These are phyloP conservation scores for Cyberlindnera mississippiensis DNA, from an alignment of 805 yeast species.

Conservation along the genomic window DNA sequence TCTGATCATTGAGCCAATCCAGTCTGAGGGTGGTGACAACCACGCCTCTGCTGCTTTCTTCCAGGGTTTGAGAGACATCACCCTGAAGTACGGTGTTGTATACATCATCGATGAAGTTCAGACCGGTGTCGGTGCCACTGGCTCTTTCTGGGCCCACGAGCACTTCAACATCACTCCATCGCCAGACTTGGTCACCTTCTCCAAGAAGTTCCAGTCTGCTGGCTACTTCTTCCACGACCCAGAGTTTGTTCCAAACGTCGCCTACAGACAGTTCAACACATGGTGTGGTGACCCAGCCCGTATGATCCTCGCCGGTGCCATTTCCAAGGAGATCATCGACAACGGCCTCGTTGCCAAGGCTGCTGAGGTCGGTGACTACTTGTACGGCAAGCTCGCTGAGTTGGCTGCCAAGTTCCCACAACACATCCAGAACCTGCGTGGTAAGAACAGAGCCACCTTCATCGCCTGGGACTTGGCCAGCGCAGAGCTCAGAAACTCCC, in stretches of 20 bases:
- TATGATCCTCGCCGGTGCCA: constrained; percentile 70
- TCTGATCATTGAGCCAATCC: constrained; percentile 84
- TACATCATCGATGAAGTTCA: constrained; percentile 84
- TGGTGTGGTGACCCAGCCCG: constrained; percentile 93
- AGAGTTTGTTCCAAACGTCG: constrained; percentile 63
- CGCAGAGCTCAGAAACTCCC: constrained; percentile 53
- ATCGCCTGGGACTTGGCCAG: constrained; percentile 73
- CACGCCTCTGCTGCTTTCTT: constrained; percentile 75
- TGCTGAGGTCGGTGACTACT: constrained; percentile 60
- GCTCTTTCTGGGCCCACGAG: constrained; percentile 85
- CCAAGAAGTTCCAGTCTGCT: constrained; percentile 86
- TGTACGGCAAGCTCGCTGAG: constrained; percentile 51
- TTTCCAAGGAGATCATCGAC: constrained; percentile 59
- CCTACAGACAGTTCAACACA: constrained; percentile 91
- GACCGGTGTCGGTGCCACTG: constrained; percentile 88
- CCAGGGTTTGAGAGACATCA: constrained; percentile 78
- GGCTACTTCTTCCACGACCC: constrained; percentile 80
- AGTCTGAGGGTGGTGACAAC: constrained; percentile 90
- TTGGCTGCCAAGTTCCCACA: constrained; percentile 54
- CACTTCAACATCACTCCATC: constrained; percentile 71
- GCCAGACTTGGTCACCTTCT: constrained; percentile 82
- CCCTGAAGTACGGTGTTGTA: constrained; percentile 64
- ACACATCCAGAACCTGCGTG: constrained; percentile 56
- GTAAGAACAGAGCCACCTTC: constrained; percentile 71
- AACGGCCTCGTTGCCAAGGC: constrained; percentile 56